These are phyloP conservation scores for Entomophthora muscae DNA, from an alignment of 371 early-diverging fungal genomes.

Conservation along the genomic window DNA sequence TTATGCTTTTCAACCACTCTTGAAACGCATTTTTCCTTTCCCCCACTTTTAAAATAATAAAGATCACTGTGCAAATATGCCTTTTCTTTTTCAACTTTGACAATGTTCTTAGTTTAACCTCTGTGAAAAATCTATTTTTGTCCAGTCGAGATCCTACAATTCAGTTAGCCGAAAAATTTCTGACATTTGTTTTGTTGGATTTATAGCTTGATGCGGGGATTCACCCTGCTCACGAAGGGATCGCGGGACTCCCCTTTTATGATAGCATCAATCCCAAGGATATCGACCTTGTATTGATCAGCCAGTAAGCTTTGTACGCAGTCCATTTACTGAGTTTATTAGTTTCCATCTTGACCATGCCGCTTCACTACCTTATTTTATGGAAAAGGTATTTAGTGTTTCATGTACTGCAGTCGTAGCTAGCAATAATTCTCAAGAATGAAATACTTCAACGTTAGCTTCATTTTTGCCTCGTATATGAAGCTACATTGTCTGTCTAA, in stretches of 20 bases:
- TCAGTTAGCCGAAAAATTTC: too few species aligned
- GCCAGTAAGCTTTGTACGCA: constrained; percentile 48
- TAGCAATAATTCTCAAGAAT: background rate
- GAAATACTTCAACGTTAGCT: too few species aligned
- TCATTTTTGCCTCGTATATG: too few species aligned
- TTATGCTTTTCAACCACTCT: background rate
- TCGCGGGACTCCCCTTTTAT: constrained; percentile 93
- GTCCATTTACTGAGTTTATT: constrained; percentile 11
- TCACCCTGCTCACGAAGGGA: constrained; percentile 97
- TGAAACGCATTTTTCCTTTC: background rate
- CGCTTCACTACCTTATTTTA: constrained; percentile 97
- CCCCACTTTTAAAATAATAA: too few species aligned
- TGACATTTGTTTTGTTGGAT: too few species aligned
- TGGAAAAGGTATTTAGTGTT: constrained; percentile 61
- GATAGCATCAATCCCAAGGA: constrained; percentile 91
- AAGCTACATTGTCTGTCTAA: too few species aligned
- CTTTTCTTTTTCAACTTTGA: too few species aligned
- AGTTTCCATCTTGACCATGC: constrained; percentile 99
- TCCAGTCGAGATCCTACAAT: too few species aligned
- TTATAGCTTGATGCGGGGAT: constrained; percentile 93
- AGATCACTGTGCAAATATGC: too few species aligned
- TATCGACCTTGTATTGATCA: constrained; percentile 91
- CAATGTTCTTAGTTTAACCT: too few species aligned
- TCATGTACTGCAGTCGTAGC: constrained; percentile 7
- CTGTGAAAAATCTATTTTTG: too few species aligned